Base-by-base conservation (phyloP, 768 basidiomycete genomes). In the Tulasnella sp. region DNA sequence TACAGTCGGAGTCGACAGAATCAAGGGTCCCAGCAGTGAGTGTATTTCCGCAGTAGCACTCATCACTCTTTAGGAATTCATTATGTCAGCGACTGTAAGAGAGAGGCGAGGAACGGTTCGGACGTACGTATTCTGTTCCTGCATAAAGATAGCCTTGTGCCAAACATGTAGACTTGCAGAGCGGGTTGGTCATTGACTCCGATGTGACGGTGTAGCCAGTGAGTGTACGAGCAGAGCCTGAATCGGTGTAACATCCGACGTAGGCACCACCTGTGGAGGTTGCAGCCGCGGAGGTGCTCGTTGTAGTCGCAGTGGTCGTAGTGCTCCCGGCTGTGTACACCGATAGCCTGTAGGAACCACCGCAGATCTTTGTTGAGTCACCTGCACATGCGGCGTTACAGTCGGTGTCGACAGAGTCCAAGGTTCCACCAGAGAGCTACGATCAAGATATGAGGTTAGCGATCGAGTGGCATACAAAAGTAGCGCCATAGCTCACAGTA, bases 31-130 rank as follows among this genome's bases (percentile, higher is more conserved):
- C 43, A 26, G 0, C 17, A 11, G 55, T 24, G 42, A 61, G 38
- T 15, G 53, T 1, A 30, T 49, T 56, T 15, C 61, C 61, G 54
- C 61, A 61, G 38, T 56, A 61, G 42, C 61, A 61, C 38, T 56
- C 44, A 24, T 48, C 34, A 10, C 2, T 19, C 30, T 29, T 8
- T 43, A 55, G 53, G 11, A 47, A 38, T 38, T 38, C 7, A 38
- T 7, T 38, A 38, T 38, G 34, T 38, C 34, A 38, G 34, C 15
- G 7, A 38, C 34, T 5, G 34, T 7, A 38, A 38, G n/a, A n/a
- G n/a, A n/a, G n/a, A n/a, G n/a, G n/a, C n/a, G n/a, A n/a, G n/a
- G n/a, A n/a, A n/a, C n/a, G n/a, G n/a, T n/a, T n/a, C 34, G 15
- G 15, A 38, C 34, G 7, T 15, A 38, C 34, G 15, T 38, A 38